Evolutionary conservation across 2,329 filamentous ascomycete species (phyloP).

Genomic region (Celoporthe dispersa): DNA sequence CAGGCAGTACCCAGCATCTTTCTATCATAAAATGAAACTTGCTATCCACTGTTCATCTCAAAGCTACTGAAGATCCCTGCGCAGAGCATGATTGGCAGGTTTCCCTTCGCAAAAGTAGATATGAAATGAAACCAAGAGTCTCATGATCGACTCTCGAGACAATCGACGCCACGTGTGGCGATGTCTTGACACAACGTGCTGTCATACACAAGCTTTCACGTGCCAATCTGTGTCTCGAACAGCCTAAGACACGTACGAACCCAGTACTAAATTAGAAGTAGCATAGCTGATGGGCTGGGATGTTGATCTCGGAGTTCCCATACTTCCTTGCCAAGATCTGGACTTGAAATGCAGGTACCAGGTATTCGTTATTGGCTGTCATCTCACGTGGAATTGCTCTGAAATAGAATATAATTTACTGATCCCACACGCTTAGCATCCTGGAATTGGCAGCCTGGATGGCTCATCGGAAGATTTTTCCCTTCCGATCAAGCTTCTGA

Average conservation of each 20-base stretch:
- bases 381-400: not conserved
- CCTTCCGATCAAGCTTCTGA: not conserved
- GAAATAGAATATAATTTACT: not conserved
- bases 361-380: not conserved
- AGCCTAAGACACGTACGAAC: not conserved
- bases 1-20: not conserved
- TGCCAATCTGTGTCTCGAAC: not conserved
- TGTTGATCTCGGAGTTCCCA: not conserved
- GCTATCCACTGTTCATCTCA: not conserved
- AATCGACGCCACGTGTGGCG: not conserved
- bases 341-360: not conserved
- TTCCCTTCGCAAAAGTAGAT: not conserved
- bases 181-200: not conserved
- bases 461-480: not conserved
- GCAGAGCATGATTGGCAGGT: not conserved
- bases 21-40: not conserved
- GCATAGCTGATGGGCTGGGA: not conserved
- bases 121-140: not conserved
- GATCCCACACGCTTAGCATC: not conserved
- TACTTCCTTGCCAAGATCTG: not conserved
- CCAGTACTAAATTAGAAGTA: not conserved
- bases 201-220: not conserved
- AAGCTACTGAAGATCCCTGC: not conserved
- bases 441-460: not conserved
- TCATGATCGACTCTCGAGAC: not conserved